Evolutionary conservation across 1,284 basidiomycete genomes (phyloP).

Genomic region (Sphagnurus paluster): DNA sequence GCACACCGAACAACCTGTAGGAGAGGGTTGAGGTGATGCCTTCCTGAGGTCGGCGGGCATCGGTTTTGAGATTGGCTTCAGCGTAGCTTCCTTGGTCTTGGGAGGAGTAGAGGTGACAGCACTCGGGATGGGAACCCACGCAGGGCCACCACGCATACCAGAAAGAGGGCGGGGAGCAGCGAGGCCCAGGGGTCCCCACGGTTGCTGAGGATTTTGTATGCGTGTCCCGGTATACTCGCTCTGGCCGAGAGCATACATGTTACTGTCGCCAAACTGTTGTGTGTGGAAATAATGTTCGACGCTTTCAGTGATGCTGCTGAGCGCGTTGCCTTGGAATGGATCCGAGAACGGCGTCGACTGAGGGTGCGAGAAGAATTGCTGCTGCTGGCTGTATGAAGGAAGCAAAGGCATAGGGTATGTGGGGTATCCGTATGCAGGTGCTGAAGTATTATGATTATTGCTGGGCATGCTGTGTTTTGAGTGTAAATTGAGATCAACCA

Average conservation of each 20-base stretch:
- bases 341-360: slow-evolving; percentile 31
- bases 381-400: slow-evolving; percentile 38
- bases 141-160: slow-evolving; percentile 7
- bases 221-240: slow-evolving; percentile 6
- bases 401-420: slow-evolving; percentile 28
- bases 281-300: slow-evolving; percentile 41
- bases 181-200: slow-evolving; percentile 2
- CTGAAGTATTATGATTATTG: slow-evolving; percentile 16
- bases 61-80: slow-evolving; percentile 10
- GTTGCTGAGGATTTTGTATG: slow-evolving; percentile 6
- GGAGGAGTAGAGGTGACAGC: slow-evolving; percentile 3
- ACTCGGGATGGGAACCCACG: slow-evolving; percentile 26
- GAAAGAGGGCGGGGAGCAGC: background rate
- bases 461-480: slow-evolving; percentile 20
- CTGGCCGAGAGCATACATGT: slow-evolving; percentile 8
- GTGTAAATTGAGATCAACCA: slow-evolving; percentile 17
- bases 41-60: slow-evolving; percentile 7
- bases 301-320: slow-evolving; percentile 37
- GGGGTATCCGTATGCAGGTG: slow-evolving; percentile 32
- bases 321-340: slow-evolving; percentile 33
- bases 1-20: slow-evolving; percentile 38
- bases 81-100: slow-evolving; percentile 1
- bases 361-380: slow-evolving; percentile 28
- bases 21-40: slow-evolving; percentile 8
- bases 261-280: slow-evolving; percentile 23